These are phyloP conservation scores for Cryphonectria nitschkei DNA, from an alignment of 2,329 filamentous ascomycete genomes.

Conservation along the genomic window DNA sequence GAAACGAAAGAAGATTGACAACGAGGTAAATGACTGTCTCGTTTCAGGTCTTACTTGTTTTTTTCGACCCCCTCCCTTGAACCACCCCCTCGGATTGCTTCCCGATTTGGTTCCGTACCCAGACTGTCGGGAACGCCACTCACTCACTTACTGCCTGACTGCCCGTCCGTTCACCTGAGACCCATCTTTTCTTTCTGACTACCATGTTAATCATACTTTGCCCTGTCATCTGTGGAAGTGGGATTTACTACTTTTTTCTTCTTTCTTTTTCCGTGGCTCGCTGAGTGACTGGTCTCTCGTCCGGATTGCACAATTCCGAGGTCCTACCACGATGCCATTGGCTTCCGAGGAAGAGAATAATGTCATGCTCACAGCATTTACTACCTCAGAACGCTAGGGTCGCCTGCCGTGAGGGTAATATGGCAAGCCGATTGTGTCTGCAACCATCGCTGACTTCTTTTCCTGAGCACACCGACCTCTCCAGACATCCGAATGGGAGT, in stretches of 20 bases:
- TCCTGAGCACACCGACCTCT: neutral
- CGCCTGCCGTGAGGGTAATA: neutral
- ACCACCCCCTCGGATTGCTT: neutral
- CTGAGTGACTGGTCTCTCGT: neutral
- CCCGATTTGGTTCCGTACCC: neutral
- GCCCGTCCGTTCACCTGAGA: neutral
- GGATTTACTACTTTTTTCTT: neutral
- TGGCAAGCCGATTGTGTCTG: neutral
- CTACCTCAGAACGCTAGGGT: neutral
- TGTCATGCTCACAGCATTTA: neutral
- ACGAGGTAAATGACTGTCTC: neutral
- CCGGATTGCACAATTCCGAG: no score
- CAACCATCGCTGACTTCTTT: neutral
- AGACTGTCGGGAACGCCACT: constrained; percentile 10
- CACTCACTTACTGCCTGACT: neutral
- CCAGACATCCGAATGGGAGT: neutral
- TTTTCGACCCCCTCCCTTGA: neutral
- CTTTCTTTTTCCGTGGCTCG: neutral
- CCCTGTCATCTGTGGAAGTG: neutral
- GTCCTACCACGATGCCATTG: neutral
- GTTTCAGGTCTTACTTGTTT: constrained; percentile 13
- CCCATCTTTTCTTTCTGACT: neutral
- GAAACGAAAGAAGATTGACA: neutral
- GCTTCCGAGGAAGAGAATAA: neutral
- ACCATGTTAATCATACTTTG: neutral